phyloP scores from a whole-genome alignment of 352 stramenopile genomes.

The Pythium monospermum region DNA sequence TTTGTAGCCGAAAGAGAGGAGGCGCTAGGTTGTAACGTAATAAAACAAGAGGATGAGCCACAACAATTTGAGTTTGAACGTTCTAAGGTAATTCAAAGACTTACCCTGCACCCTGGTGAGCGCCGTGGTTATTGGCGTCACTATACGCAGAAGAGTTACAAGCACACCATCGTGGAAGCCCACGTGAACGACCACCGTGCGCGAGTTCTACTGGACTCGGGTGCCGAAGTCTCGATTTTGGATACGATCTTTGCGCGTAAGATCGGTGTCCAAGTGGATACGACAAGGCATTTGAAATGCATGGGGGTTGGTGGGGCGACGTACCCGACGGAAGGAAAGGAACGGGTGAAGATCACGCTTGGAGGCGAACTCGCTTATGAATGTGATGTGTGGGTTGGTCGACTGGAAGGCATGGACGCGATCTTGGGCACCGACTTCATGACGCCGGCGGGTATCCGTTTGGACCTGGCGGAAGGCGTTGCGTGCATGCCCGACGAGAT shows the following conservation, averaged over 20 bases:
- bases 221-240: slow-evolving; percentile 18
- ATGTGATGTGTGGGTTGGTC: slow-evolving; percentile 2
- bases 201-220: slow-evolving; percentile 17
- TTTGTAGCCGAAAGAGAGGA: too few species aligned
- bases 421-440: slow-evolving; percentile 16
- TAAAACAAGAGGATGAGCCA: too few species aligned
- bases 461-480: slow-evolving; percentile 6
- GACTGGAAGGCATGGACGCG: not conserved
- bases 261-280: slow-evolving; percentile 7
- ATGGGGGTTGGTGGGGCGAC: not conserved
- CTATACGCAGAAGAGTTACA: slow-evolving; percentile 19
- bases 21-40: too few species aligned
- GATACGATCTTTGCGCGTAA: slow-evolving; percentile 17
- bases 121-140: slow-evolving; percentile 21
- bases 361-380: slow-evolving; percentile 4
- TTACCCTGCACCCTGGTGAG: slow-evolving; percentile 17
- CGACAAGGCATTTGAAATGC: not conserved
- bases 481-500: slow-evolving; percentile 9
- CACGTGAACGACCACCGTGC: slow-evolving; percentile 19
- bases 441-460: slow-evolving; percentile 4
- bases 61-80: slow-evolving; percentile 15
- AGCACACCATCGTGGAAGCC: slow-evolving; percentile 16
- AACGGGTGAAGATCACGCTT: slow-evolving; percentile 7
- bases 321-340: not conserved
- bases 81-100: not conserved